A percentile compares a stretch with the other conserved stretches of the same genome.
These are phyloP conservation scores for Austroboletus novae-zelandiae DNA, from an alignment of 1,284 basidiomycete species.

Conservation along the genomic window DNA sequence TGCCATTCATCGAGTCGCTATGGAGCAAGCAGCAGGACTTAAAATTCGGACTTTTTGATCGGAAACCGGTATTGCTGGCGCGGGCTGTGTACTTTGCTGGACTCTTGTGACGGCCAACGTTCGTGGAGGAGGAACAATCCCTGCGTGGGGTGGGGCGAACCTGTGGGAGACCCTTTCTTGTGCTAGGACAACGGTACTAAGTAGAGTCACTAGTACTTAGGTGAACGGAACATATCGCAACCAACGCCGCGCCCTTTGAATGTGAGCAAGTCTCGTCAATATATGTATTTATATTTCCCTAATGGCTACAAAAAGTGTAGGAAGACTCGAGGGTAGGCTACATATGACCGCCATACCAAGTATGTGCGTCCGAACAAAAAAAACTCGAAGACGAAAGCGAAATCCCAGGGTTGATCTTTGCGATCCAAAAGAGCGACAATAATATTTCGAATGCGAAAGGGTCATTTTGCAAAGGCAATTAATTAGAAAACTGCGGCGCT, in stretches of 20 bases:
- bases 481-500: constrained; percentile 13
- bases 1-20: constrained; percentile 26
- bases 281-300: no score
- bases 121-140: background rate
- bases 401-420: background rate
- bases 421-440: background rate
- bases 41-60: background rate
- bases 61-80: no score
- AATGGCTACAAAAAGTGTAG: background rate
- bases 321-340: background rate
- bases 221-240: background rate
- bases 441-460: constrained; percentile 4
- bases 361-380: background rate
- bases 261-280: background rate
- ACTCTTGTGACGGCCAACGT: no score
- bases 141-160: background rate
- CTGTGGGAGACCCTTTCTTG: background rate
- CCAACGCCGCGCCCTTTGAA: background rate
- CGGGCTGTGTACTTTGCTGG: background rate
- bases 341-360: background rate
- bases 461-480: background rate
- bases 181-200: background rate
- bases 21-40: background rate
- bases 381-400: background rate
- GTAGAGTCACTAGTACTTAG: background rate